Base-by-base conservation (phyloP, 768 basidiomycete genomes). In the Boletus vinaceobasis region DNA sequence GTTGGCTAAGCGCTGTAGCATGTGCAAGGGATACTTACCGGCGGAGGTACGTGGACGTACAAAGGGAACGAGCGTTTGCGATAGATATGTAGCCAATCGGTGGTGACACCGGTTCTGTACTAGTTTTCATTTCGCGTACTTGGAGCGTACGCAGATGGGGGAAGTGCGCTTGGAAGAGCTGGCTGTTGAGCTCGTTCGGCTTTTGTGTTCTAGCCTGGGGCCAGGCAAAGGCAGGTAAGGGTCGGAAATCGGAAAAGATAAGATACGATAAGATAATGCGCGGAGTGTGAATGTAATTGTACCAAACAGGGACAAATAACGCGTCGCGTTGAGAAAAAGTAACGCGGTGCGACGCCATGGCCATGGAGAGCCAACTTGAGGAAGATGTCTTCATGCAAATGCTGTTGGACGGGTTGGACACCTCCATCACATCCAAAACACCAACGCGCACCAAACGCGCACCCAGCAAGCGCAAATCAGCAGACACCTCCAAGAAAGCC, bases 341-440 rank as follows among this genome's bases (percentile, higher is more conserved):
- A 36, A 48, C n/a, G n/a, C 19, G 26, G 26, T 17, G 36, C 8
- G 42, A 52, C 48, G 51, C 43, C 39, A 79, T 77, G 76, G 61
- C 75, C 48, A 68, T 77, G 14, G 57, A 59, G 15, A 62, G 44
- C 43, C 63, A 65, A 47, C n/a, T n/a, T n/a, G 82, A 82, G 38
- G 87, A 89, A 58, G 76, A 77, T 27, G 80, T 71, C 5, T 84
- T 90, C 63, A 79, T 91, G 75, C 71, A 74, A 14, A 70, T 63
- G 27, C 64, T 88, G 2, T 67, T 88, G 43, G 65, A 74, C 0
- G 80, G 77, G 29, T 67, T 90, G 48, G 78, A 80, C 57, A 70
- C 79, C 0, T 71, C 79, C 50, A 82, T 79, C 74, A 73, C 43
- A 74, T 47, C 73, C 73, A 4, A 57, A 68, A 2, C 75, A 74